Evolutionary conservation across 768 basidiomycete genomes (phyloP), one percentile per base, ranked within the genome.

Genomic region (Asterophora lycoperdoides): DNA sequence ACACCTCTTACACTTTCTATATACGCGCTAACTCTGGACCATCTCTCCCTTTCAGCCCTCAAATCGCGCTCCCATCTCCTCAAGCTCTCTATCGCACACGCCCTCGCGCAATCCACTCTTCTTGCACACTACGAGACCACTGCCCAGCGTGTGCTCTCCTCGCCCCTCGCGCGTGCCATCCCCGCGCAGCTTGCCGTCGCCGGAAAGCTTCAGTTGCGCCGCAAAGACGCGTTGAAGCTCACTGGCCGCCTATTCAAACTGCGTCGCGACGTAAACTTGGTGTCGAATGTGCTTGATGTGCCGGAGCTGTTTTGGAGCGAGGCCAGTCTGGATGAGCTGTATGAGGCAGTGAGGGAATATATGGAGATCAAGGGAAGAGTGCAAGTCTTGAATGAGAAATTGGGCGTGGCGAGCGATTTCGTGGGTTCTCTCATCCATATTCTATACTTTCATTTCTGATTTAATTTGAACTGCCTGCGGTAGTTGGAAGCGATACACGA

Each of bases 251-350:
- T 96, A 34, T 94, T 96, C 76, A 92, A 86, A 61, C 73, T 96
- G 8, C 78, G 93, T 4, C 79, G 90, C 41, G 92, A 95, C 55
- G 84, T 96, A 20, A 95, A 94, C 58, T 71, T 97, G 1, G 90
- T 93, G 8, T 89, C 87, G 18, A 95, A 94, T 59, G 91, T 97
- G 26, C 76, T 97, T 1, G 94, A 97, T 60, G 86, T 91, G 5
- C 93, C 93, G 1, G 92, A 93, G 61, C 68, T 97, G 39, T 97
- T 97, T 66, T 96, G 93, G 94, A 85, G 83, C 44, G 93, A 95
- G 62, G 93, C 92, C 9, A 93, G 87, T 55, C 68, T 95, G 57
- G 87, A 88, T 59, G 86, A 83, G 23, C 66, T 97, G 30, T 97
- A 97, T 61, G 90, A 93, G 56, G 92, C 93, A 0, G 92, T 94